phyloP scores from a whole-genome alignment of 2,329 filamentous ascomycete genomes.

The Pseudofabraea citricarpa region DNA sequence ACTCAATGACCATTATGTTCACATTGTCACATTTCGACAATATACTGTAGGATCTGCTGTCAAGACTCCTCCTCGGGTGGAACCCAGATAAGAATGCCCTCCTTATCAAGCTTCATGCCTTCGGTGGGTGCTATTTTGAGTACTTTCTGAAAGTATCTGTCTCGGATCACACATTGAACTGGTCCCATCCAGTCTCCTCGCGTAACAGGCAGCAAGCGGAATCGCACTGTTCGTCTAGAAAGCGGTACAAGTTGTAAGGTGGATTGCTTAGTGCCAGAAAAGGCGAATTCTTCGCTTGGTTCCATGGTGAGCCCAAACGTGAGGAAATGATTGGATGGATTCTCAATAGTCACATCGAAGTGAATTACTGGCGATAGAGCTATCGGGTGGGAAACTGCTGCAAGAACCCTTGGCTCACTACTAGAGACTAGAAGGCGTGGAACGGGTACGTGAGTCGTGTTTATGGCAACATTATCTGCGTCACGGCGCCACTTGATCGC shows the following conservation, averaged over 20 bases:
- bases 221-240: slow-evolving; percentile 68
- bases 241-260: slow-evolving; percentile 79
- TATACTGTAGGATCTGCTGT: neutral
- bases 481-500: slow-evolving; percentile 72
- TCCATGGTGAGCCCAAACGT: slow-evolving; percentile 94
- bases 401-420: slow-evolving; percentile 76
- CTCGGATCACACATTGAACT: slow-evolving; percentile 66
- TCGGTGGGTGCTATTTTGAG: slow-evolving; percentile 76
- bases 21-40: neutral
- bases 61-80: slow-evolving; percentile 32
- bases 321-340: slow-evolving; percentile 89
- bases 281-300: slow-evolving; percentile 85
- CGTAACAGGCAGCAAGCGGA: slow-evolving; percentile 65
- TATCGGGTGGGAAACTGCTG: slow-evolving; percentile 43
- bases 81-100: slow-evolving; percentile 60
- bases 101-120: slow-evolving; percentile 61
- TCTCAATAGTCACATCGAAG: slow-evolving; percentile 74
- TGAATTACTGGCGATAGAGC: slow-evolving; percentile 30
- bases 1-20: too few relatives aligned
- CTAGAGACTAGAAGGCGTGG: slow-evolving; percentile 77
- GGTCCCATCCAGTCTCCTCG: slow-evolving; percentile 67
- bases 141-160: slow-evolving; percentile 91
- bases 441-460: slow-evolving; percentile 67
- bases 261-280: slow-evolving; percentile 80
- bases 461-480: slow-evolving; percentile 30